These are phyloP conservation scores for Metroxylon sagu DNA, from an alignment of 176 grass and related monocot genomes.

Conservation along the genomic window DNA sequence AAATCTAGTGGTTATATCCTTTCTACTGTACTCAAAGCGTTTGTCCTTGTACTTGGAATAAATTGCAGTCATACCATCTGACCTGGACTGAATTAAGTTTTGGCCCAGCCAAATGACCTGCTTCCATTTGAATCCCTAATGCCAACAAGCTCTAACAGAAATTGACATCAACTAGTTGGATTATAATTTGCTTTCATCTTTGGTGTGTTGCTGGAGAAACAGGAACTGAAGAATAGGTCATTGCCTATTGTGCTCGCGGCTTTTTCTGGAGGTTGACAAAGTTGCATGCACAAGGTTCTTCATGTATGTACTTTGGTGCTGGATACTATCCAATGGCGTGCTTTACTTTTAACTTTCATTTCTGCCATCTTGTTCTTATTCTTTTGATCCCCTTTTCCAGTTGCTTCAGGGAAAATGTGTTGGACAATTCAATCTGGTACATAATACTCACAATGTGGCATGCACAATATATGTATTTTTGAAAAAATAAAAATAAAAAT, in stretches of 20 bases:
- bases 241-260: slow-evolving; percentile 58
- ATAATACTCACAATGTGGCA: too few relatives aligned
- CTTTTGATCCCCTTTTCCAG: slow-evolving; percentile 26
- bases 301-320: slow-evolving; percentile 33
- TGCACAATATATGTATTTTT: too few relatives aligned
- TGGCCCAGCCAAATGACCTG: too few relatives aligned
- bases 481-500: too few relatives aligned
- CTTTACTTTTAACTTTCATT: too few relatives aligned
- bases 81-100: too few relatives aligned
- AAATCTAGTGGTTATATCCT: too few relatives aligned
- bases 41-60: too few relatives aligned
- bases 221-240: slow-evolving; percentile 64
- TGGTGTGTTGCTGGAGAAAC: slow-evolving; percentile 28
- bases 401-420: slow-evolving; percentile 71
- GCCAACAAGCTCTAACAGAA: background rate
- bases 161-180: background rate
- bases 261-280: slow-evolving; percentile 82
- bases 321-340: too few relatives aligned
- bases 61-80: too few relatives aligned
- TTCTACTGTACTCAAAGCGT: too few relatives aligned
- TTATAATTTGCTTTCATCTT: background rate
- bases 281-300: slow-evolving; percentile 87
- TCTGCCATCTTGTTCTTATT: background rate
- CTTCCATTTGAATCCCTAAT: background rate
- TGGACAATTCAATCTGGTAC: slow-evolving; percentile 62